Conservation (phyloP, 169 alveolate genomes). For the Condylostoma magnum region DNA sequence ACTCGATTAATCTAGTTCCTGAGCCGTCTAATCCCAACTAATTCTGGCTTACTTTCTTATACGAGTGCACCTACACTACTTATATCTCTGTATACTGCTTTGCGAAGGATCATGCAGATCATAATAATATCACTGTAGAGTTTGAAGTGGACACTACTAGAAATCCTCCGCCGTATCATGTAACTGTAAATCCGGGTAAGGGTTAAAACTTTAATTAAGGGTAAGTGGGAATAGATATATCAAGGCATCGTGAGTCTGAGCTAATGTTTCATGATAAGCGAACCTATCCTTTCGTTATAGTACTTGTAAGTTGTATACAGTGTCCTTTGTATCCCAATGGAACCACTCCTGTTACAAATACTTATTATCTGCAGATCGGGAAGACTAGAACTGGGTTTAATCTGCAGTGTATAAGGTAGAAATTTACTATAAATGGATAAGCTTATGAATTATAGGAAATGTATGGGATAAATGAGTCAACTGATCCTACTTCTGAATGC, state of each 20-base stretch:
- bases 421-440: not conserved
- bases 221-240: not conserved
- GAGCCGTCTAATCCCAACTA: not conserved
- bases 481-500: slow-evolving; percentile 25
- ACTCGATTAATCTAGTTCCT: not conserved
- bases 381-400: not conserved
- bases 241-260: not conserved
- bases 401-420: not conserved
- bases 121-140: no score
- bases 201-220: not conserved
- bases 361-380: not conserved
- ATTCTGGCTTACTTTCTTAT: not conserved
- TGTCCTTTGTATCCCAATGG: no score
- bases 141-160: not conserved
- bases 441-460: not conserved
- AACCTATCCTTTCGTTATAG: slow-evolving; percentile 11
- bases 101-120: not conserved
- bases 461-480: not conserved
- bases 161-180: not conserved
- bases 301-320: no score
- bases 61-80: not conserved
- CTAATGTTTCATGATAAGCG: not conserved
- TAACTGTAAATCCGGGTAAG: not conserved
- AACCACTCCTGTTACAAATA: not conserved
- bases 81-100: not conserved